Evolutionary conservation across 2,329 filamentous ascomycete species (phyloP), one percentile per base, ranked within the genome.

Genomic region (Ascochyta clinopodiicola): DNA sequence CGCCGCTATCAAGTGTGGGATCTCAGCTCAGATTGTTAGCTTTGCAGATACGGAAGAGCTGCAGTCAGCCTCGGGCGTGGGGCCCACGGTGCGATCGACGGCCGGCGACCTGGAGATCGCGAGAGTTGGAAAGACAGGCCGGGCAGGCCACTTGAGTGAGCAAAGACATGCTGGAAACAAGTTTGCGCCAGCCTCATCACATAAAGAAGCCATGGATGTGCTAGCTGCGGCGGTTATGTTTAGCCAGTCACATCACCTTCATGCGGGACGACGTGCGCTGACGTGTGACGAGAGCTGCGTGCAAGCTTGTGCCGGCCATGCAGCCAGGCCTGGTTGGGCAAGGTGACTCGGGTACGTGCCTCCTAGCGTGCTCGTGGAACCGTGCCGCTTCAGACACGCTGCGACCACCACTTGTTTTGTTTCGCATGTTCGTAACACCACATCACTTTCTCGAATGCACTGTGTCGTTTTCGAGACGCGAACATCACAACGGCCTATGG

Each of bases 221-320:
- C 48, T 57, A 51, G 53, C 44, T 57, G 53, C 43, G 53, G 53
- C 53, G 53, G 53, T 57, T 57, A 51, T 51, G 53, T 22, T 44
- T 44, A 40, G 53, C 55, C 55, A 57, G 44, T 57, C 55, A 57
- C 44, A 52, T 49, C 35, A 19, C 44, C 44, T 36, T 43, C 34
- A 49, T 49, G 44, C 44, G 15, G 49, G 55, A 52, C 35, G 39
- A 53, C 25, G 45, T 53, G 55, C 42, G 55, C 44, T 53, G 55
- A 57, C 55, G 55, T 57, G 55, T 57, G 55, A 57, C 55, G 38
- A 40, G 48, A 51, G 54, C 48, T 57, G 48, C 44, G 46, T 45
- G 53, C 47, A 56, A 29, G 40, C 40, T 49, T 50, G 45, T 40
- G 45, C 52, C 35, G 51, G 38, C 40, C 9, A 42, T 56, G 45